A percentile compares a stretch with the other conserved stretches of the same genome.
Conservation (phyloP, 1,284 basidiomycete genomes). For the Malassezia slooffiae region DNA sequence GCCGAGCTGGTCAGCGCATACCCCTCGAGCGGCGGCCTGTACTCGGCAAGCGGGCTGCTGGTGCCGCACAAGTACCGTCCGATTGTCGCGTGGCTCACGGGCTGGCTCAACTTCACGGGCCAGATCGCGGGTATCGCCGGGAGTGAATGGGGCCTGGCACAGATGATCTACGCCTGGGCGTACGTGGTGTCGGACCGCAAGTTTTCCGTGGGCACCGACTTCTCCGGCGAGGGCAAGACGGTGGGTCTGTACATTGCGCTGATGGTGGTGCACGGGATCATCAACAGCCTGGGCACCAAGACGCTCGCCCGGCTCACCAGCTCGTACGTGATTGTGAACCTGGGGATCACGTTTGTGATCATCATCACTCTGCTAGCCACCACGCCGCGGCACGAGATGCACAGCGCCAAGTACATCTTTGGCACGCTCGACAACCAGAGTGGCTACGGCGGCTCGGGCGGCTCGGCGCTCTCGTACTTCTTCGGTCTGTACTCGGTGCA, state of each 20-base stretch:
- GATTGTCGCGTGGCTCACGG: constrained; percentile 60
- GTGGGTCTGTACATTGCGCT: constrained; percentile 40
- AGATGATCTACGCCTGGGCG: constrained; percentile 73
- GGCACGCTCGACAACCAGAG: constrained; percentile 56
- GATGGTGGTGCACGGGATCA: constrained; percentile 44
- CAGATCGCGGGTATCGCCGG: constrained; percentile 73
- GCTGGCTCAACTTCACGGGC: constrained; percentile 66
- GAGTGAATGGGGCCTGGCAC: constrained; percentile 75
- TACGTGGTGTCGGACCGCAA: constrained; percentile 34
- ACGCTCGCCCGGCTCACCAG: constrained; percentile 66
- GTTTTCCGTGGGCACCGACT: constrained; percentile 24
- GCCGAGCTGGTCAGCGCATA: constrained; percentile 54
- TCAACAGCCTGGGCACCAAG: constrained; percentile 69
- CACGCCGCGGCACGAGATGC: constrained; percentile 63
- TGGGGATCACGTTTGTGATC: constrained; percentile 56
- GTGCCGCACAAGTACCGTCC: constrained; percentile 37
- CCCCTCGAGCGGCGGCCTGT: constrained; percentile 72
- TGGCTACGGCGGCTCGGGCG: constrained; percentile 56
- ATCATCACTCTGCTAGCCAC: constrained; percentile 71
- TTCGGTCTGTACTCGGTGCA: constrained; percentile 80
- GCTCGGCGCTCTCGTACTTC: constrained; percentile 68
- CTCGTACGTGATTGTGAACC: constrained; percentile 75
- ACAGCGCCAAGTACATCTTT: constrained; percentile 62
- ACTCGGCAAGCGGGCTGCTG: constrained; percentile 48
- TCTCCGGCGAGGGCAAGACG: constrained; percentile 9